Evolutionary conservation across 345 rosid genomes (phyloP).

Genomic region (Heritiera littoralis): DNA sequence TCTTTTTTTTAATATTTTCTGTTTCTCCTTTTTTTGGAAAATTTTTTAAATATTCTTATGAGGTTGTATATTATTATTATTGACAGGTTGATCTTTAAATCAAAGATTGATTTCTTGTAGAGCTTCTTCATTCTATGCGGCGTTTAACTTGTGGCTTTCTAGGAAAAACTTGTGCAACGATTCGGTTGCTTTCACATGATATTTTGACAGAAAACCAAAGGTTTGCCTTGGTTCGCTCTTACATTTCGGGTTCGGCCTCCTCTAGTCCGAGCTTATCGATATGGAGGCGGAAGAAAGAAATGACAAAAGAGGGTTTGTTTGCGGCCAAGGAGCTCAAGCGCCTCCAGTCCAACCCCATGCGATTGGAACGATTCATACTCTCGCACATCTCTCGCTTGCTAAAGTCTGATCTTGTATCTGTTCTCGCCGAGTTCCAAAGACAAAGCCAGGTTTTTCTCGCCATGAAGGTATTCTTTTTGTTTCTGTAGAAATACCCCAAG

Average conservation of each 20-base stretch:
- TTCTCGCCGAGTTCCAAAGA: slow-evolving; percentile 89
- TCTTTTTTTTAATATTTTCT: too few relatives aligned
- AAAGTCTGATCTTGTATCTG: slow-evolving; percentile 80
- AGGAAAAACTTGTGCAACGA: neutral
- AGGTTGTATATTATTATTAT: neutral
- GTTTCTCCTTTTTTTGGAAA: neutral
- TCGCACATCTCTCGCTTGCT: slow-evolving; percentile 82
- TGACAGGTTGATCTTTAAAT: neutral
- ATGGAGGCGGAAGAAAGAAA: slow-evolving; percentile 94
- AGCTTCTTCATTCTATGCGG: neutral
- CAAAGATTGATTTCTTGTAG: neutral
- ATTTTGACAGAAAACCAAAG: neutral
- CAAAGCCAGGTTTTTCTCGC: slow-evolving; percentile 86
- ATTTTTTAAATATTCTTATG: too few relatives aligned
- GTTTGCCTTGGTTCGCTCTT: slow-evolving; percentile 16
- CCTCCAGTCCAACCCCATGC: slow-evolving; percentile 53
- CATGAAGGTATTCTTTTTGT: slow-evolving; percentile 63
- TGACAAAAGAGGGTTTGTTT: slow-evolving; percentile 82
- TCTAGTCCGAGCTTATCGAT: slow-evolving; percentile 93
- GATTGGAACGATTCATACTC: slow-evolving; percentile 62
- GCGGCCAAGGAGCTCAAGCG: slow-evolving; percentile 85
- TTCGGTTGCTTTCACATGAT: slow-evolving; percentile 10
- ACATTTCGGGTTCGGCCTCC: slow-evolving; percentile 49
- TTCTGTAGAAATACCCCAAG: neutral
- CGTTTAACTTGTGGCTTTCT: neutral